Evolutionary conservation across 108 stramenopile species (phyloP).

Genomic region (Cyclotella kingstonii): DNA sequence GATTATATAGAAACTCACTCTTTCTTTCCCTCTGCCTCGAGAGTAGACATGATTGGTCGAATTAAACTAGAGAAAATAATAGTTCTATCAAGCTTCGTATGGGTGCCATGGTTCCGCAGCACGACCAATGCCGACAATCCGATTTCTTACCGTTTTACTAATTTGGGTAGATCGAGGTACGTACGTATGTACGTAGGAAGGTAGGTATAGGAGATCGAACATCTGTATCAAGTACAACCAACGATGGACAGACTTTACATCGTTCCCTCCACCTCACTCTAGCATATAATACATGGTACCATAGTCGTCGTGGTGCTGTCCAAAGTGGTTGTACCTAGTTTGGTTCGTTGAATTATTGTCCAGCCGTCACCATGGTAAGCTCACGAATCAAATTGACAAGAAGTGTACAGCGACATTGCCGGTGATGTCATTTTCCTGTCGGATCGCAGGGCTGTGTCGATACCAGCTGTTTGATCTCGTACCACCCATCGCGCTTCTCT

Average conservation of each 20-base stretch:
- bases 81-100: no score
- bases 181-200: no score
- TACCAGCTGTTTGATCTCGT: neutral
- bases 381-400: no score
- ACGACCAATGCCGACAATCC: no score
- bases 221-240: no score
- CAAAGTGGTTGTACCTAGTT: neutral
- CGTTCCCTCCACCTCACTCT: neutral
- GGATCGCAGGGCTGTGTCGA: neutral
- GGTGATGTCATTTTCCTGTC: neutral
- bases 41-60: slow-evolving; percentile 28
- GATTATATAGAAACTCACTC: no score
- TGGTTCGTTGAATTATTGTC: neutral
- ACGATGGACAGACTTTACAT: neutral
- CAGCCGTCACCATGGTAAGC: slow-evolving; percentile 40
- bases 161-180: neutral
- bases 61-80: neutral
- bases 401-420: neutral
- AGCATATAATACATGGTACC: no score
- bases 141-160: slow-evolving; percentile 10
- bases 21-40: slow-evolving; percentile 47
- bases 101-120: no score
- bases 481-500: no score
- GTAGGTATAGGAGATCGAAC: no score
- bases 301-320: no score